phyloP scores from a whole-genome alignment of 106 monocot species.

The Allium sativum region DNA sequence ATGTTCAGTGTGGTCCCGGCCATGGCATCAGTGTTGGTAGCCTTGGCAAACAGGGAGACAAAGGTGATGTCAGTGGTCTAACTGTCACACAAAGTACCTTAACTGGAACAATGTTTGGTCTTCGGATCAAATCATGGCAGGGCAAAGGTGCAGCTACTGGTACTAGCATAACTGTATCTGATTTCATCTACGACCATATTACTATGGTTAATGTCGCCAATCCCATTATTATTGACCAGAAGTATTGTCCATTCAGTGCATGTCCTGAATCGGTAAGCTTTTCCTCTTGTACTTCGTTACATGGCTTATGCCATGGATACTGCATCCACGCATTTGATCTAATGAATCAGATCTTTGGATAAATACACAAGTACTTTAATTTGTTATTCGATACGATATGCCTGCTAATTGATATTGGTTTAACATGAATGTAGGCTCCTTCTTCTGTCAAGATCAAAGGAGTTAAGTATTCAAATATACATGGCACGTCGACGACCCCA shows the following conservation, averaged over 20 bases:
- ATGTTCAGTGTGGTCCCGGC: conserved; percentile 31
- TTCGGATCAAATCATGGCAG: conserved; percentile 41
- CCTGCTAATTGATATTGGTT: neutral
- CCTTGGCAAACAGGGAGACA: conserved; percentile 23
- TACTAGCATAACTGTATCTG: neutral
- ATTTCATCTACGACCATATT: conserved; percentile 26
- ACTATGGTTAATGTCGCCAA: conserved; percentile 33
- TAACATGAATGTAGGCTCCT: neutral
- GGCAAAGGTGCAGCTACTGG: too few species aligned
- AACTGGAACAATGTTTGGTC: conserved; percentile 19
- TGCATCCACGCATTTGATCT: too few species aligned
- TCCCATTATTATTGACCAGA: conserved; percentile 53
- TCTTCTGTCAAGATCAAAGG: neutral
- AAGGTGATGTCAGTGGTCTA: conserved; percentile 16
- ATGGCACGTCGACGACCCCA: neutral
- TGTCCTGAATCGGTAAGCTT: conserved; percentile 6
- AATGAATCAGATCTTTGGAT: too few species aligned
- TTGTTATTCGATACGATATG: too few species aligned
- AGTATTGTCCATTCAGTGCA: conserved; percentile 25
- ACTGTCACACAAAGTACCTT: conserved; percentile 32
- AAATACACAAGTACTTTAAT: too few species aligned
- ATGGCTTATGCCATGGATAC: too few species aligned
- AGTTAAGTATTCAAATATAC: neutral
- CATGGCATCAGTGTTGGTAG: conserved; percentile 48
- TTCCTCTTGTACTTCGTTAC: too few species aligned